These are phyloP conservation scores for Candida smagusa DNA, from an alignment of 1,139 yeast genomes.

Conservation along the genomic window DNA sequence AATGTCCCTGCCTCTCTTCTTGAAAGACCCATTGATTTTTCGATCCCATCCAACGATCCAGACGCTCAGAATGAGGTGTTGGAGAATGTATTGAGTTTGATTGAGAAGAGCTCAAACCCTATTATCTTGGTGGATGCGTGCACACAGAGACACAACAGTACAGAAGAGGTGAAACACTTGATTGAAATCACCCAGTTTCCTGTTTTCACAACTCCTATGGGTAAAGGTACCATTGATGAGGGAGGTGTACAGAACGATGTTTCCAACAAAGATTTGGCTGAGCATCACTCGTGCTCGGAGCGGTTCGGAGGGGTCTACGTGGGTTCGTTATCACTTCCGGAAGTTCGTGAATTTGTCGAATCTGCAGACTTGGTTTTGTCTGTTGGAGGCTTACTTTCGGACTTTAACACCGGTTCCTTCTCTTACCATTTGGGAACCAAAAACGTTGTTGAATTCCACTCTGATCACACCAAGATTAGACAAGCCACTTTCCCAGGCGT, in stretches of 20 bases:
- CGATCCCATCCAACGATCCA: constrained; percentile 25
- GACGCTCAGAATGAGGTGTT: constrained; percentile 32
- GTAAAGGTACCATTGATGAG: constrained; percentile 18
- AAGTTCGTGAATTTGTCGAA: constrained; percentile 17
- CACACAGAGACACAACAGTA: constrained; percentile 32
- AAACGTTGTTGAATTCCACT: constrained; percentile 39
- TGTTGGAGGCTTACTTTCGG: constrained; percentile 32
- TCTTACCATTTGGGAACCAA: constrained; percentile 35
- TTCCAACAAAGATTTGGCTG: constrained; percentile 20
- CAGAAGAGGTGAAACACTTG: constrained; percentile 27
- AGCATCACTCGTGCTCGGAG: constrained; percentile 11
- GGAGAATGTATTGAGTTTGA: constrained; percentile 25
- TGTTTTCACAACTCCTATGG: constrained; percentile 20
- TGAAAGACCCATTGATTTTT: constrained; percentile 30
- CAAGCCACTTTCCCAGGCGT: constrained; percentile 34
- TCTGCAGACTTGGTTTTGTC: constrained; percentile 19
- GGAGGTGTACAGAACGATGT: constrained; percentile 28
- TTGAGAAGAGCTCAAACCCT: constrained; percentile 28
- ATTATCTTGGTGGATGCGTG: constrained; percentile 37
- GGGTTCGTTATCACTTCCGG: constrained; percentile 18
- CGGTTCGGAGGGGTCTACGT: constrained; percentile 21
- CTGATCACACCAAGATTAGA: constrained; percentile 35
- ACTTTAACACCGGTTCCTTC: constrained; percentile 41
- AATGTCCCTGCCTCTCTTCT: constrained; percentile 28
- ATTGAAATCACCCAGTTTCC: constrained; percentile 30